Percentiles rank a stretch among this genome's conserved stretches.
These are phyloP conservation scores for Exophiala dermatitidis DNA, from an alignment of 2,329 filamentous ascomycete genomes.

Conservation along the genomic window DNA sequence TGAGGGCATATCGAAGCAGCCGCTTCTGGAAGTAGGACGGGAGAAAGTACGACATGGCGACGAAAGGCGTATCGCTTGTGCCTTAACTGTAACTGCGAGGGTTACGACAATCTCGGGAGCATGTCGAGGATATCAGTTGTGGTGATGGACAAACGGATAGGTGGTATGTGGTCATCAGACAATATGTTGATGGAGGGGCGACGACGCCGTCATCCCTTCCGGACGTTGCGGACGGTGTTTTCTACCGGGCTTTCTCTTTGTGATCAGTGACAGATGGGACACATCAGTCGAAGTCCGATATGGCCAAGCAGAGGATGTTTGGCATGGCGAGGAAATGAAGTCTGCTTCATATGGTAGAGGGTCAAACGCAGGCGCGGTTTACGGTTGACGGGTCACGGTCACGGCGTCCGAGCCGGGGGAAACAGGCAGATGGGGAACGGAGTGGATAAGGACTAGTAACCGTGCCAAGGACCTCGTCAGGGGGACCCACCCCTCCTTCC, in stretches of 20 bases:
- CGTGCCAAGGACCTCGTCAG: too few species aligned
- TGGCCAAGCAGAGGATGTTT: background rate
- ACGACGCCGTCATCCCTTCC: too few species aligned
- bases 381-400: background rate
- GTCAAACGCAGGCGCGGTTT: slow-evolving; percentile 12
- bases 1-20: slow-evolving; percentile 77
- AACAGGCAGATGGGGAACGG: slow-evolving; percentile 14
- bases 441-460: slow-evolving; percentile 42
- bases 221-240: background rate
- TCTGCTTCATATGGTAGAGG: background rate
- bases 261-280: background rate
- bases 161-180: background rate
- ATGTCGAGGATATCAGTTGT: slow-evolving; percentile 2
- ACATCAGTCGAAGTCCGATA: background rate
- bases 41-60: slow-evolving; percentile 64
- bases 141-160: background rate
- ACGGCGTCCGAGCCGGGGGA: slow-evolving; percentile 9
- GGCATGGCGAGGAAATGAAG: background rate
- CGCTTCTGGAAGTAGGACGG: slow-evolving; percentile 78
- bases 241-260: background rate
- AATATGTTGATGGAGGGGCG: background rate
- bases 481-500: too few species aligned
- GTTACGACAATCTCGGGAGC: slow-evolving; percentile 6
- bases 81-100: background rate
- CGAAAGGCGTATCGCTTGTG: slow-evolving; percentile 6